These are phyloP conservation scores for Apiosordaria backusii DNA, from an alignment of 495 filamentous ascomycete genomes.

Conservation along the genomic window DNA sequence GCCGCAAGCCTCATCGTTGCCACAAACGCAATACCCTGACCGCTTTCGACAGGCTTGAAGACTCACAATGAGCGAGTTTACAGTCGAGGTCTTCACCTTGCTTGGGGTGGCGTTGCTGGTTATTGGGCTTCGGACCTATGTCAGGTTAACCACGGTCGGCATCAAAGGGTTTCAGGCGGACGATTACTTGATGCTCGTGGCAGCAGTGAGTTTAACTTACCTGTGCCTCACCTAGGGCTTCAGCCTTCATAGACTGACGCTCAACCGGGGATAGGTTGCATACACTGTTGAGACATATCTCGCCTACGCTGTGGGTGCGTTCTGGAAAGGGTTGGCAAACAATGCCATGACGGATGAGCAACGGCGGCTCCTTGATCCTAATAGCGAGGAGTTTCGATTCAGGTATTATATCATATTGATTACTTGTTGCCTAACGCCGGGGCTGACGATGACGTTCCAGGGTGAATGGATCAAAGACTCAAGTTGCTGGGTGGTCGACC, in stretches of 20 bases:
- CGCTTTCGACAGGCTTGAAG: background rate
- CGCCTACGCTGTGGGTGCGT: conserved; percentile 34
- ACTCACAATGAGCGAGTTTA: conserved; percentile 34
- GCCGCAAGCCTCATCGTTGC: no score
- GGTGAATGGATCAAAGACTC: conserved; percentile 57
- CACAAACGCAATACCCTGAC: background rate
- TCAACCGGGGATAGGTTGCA: background rate
- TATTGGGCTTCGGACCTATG: conserved; percentile 48
- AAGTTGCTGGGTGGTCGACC: conserved; percentile 56
- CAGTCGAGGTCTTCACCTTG: conserved; percentile 53
- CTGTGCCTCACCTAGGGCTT: no score
- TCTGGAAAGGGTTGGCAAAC: conserved; percentile 55
- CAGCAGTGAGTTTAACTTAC: conserved; percentile 41
- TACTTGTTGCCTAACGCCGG: background rate
- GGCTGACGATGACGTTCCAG: conserved; percentile 17
- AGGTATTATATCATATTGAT: conserved; percentile 21
- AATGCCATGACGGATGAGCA: conserved; percentile 56
- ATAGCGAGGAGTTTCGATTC: conserved; percentile 46
- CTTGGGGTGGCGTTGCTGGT: conserved; percentile 47
- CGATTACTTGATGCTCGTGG: conserved; percentile 59
- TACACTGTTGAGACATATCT: conserved; percentile 35
- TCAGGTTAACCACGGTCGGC: conserved; percentile 51
- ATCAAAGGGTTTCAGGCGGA: conserved; percentile 49
- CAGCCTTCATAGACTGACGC: no score
- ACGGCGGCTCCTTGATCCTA: conserved; percentile 42